Evolutionary conservation across 148 eudicot genomes (phyloP).

Genomic region (Tetragonia tetragonoides): DNA sequence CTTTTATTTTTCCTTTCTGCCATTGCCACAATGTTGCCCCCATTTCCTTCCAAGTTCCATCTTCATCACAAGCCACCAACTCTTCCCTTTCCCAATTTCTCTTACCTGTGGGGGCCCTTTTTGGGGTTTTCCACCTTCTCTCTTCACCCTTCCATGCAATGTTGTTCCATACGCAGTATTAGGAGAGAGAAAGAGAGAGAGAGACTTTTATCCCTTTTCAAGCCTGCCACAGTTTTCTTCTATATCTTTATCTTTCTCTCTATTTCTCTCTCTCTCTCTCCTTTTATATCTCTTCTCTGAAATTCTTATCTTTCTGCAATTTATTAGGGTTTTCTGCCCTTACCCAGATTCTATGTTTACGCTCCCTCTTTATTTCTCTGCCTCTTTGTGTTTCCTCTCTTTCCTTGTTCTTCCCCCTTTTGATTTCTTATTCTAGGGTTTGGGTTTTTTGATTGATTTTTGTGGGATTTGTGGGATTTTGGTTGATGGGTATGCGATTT

Average conservation of each 20-base stretch:
- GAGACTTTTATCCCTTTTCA: neutral
- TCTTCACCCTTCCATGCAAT: conserved; percentile 26
- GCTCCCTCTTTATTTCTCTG: conserved; percentile 3
- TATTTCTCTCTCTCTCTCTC: conserved; percentile 16
- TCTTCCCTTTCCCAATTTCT: neutral
- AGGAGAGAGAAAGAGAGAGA: conserved; percentile 3
- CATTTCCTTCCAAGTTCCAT: conserved; percentile 19
- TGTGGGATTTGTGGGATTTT: neutral
- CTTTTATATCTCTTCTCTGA: neutral
- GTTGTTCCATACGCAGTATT: conserved; percentile 15
- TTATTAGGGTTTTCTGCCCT: conserved; percentile 11
- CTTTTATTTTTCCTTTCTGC: conserved; percentile 10
- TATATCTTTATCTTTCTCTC: conserved; percentile 2
- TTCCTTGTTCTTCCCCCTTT: neutral
- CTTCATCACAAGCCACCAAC: conserved; percentile 28
- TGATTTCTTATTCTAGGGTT: conserved; percentile 22
- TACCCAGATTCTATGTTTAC: conserved; percentile 9
- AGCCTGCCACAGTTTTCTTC: neutral
- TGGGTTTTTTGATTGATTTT: neutral
- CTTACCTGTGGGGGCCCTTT: conserved; percentile 27
- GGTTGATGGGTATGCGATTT: conserved; percentile 26
- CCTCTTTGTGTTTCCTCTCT: neutral
- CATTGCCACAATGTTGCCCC: conserved; percentile 17
- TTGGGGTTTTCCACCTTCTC: conserved; percentile 31
- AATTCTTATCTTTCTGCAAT: conserved; percentile 10